phyloP scores from a whole-genome alignment of 2,329 filamentous ascomycete species.

The Cyanodermella asteris region DNA sequence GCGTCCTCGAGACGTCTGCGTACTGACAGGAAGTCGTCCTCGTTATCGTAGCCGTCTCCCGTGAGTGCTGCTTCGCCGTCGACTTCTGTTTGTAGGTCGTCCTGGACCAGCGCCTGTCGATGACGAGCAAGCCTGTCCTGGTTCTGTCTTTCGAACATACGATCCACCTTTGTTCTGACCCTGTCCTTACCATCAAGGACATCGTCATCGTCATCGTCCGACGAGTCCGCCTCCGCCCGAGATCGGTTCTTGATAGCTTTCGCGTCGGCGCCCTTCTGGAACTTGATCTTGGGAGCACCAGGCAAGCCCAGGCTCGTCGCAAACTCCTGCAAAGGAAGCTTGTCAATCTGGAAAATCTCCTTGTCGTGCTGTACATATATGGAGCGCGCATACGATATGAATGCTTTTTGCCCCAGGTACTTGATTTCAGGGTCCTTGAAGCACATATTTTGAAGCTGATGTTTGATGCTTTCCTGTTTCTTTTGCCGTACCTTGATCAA shows the following conservation, averaged over 20 bases:
- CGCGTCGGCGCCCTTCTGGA: conserved; percentile 70
- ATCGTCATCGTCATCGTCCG: conserved; percentile 38
- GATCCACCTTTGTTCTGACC: conserved; percentile 85
- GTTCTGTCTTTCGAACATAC: conserved; percentile 94
- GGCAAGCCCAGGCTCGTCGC: conserved; percentile 71
- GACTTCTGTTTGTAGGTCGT: conserved; percentile 27
- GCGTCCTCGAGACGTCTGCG: conserved; percentile 60
- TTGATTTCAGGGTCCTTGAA: conserved; percentile 89
- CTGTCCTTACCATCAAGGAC: conserved; percentile 24
- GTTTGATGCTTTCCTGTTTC: conserved; percentile 70
- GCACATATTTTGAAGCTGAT: conserved; percentile 79
- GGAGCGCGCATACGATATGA: conserved; percentile 71
- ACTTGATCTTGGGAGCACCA: conserved; percentile 81
- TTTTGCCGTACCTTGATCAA: conserved; percentile 69
- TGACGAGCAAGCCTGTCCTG: conserved; percentile 89
- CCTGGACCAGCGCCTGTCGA: conserved; percentile 64
- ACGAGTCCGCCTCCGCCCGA: conserved; percentile 34
- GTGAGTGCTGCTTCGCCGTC: conserved; percentile 17
- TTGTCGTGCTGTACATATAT: conserved; percentile 80
- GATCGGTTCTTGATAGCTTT: conserved; percentile 77
- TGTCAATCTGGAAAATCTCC: conserved; percentile 66
- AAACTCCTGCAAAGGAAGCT: conserved; percentile 67
- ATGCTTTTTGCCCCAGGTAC: conserved; percentile 88
- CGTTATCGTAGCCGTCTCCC: no score
- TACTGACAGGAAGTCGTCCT: conserved; percentile 59